Base-by-base conservation (phyloP, 306 rosid genomes). In the Abrus pulchellus region DNA sequence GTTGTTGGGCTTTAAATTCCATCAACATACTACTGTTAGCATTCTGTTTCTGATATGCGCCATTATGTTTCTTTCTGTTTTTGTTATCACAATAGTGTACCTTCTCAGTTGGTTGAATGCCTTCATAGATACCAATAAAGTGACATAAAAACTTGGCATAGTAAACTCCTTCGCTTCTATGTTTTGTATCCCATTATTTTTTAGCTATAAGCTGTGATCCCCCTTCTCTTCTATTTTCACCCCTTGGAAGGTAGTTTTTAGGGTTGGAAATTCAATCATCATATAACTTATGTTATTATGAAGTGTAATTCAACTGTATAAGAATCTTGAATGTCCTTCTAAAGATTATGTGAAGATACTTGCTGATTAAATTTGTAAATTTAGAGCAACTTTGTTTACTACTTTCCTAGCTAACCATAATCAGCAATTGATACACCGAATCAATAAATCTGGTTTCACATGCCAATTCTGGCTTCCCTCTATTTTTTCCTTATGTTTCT, bases 221-320 rank as follows among this genome's bases (percentile, higher is more conserved):
- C 53, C 57, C 56, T 36, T 45, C 9, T 40, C 47, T 13, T 60
- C 33, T 32, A 7, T 70, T 45, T 49, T 47, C 3, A 9, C 53
- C 64, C 64, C 34, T 3, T 45, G 33, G 77, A 57, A 81, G 68
- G 11, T 77, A 57, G 52, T 66, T 71, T 34, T 77, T 77, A 72
- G 78, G 62, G 65, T 43, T 79, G 69, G 72, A 38, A 67, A 74
- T 57, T 45, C 52, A 68, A 13, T 61, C 68, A 27, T 74, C 33
- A 30, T 62, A 59, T 57, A 66, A 78, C 80, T 73, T 74, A 38
- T 81, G 55, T 76, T 55, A n/a, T 72, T 41, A 14, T 60, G 74
- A 66, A 79, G 43, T 82, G 86, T 81, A 77, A 60, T 57, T 52
- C 65, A 78, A 44, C 72, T 34, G 13, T 82, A 79, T 85, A 85